phyloP scores from a whole-genome alignment of 179 eudicot species.

The Nepenthes alata region DNA sequence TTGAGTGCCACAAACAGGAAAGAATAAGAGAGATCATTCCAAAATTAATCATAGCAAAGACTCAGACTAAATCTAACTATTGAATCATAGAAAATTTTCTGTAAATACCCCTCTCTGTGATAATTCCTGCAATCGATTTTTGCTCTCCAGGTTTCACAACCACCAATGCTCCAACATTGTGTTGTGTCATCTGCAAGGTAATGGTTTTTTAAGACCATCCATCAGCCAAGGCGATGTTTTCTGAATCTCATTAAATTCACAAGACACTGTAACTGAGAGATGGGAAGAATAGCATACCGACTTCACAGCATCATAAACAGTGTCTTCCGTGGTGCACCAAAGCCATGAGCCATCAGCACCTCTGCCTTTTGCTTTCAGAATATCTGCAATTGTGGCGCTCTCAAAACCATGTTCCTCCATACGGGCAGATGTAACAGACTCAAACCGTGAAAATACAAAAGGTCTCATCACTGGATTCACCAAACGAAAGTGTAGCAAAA shows the following conservation, averaged over 20 bases:
- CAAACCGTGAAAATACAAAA: slow-evolving; percentile 41
- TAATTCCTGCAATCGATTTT: slow-evolving; percentile 78
- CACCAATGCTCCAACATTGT: slow-evolving; percentile 90
- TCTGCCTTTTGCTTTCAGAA: slow-evolving; percentile 68
- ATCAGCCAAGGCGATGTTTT: no score
- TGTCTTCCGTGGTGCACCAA: slow-evolving; percentile 82
- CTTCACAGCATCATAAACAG: slow-evolving; percentile 85
- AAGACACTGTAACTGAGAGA: neutral
- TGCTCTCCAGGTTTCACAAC: slow-evolving; percentile 84
- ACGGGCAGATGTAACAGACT: slow-evolving; percentile 54
- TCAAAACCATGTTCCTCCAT: slow-evolving; percentile 92
- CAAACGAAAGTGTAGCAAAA: slow-evolving; percentile 59
- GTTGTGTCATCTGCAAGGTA: slow-evolving; percentile 71
- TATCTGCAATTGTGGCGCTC: slow-evolving; percentile 71
- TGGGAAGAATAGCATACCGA: slow-evolving; percentile 44
- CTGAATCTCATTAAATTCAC: neutral
- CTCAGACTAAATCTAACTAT: neutral
- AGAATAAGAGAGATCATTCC: no score
- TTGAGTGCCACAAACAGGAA: no score
- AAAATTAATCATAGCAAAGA: neutral
- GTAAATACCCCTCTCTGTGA: slow-evolving; percentile 70
- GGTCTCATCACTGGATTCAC: slow-evolving; percentile 48
- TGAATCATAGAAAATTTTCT: neutral
- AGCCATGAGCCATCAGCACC: slow-evolving; percentile 95
- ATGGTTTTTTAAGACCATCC: neutral